Evolutionary conservation across 352 stramenopile species (phyloP).

Genomic region (Albugo candida): DNA sequence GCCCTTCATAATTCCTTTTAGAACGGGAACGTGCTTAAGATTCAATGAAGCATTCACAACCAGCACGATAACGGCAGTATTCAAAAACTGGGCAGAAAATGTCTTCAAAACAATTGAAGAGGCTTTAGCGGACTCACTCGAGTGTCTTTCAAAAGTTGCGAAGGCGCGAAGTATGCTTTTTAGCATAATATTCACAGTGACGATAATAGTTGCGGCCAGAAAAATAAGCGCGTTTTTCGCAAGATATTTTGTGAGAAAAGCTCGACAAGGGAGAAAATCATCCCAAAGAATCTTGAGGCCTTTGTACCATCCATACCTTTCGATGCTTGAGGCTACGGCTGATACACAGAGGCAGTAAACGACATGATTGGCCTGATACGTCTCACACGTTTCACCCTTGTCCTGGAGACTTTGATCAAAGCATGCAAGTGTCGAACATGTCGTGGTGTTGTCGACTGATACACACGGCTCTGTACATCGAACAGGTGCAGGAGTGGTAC

Average conservation of each 20-base stretch:
- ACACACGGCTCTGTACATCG: constrained; percentile 42
- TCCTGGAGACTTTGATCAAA: constrained; percentile 23
- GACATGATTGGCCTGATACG: constrained; percentile 34
- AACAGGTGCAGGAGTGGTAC: constrained; percentile 3
- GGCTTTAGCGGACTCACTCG: constrained; percentile 65
- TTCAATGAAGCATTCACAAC: constrained; percentile 46
- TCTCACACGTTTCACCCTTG: constrained; percentile 23
- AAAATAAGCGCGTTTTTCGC: constrained; percentile 49
- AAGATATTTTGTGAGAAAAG: constrained; percentile 47
- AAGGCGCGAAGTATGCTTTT: constrained; percentile 49
- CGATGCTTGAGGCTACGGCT: constrained; percentile 24
- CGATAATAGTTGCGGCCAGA: constrained; percentile 34
- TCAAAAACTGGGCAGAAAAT: constrained; percentile 64
- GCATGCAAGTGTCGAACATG: constrained; percentile 43
- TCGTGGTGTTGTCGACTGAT: constrained; percentile 22
- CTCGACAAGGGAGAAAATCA: constrained; percentile 25
- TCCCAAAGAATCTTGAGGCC: constrained; percentile 35
- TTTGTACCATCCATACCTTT: constrained; percentile 21
- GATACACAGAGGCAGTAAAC: constrained; percentile 57
- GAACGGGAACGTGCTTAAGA: constrained; percentile 19
- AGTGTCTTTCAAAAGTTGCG: constrained; percentile 46
- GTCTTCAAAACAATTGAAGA: constrained; percentile 56
- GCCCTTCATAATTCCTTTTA: constrained; percentile 43
- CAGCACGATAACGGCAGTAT: constrained; percentile 65
- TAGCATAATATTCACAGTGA: constrained; percentile 58